Percentiles rank a stretch among this genome's conserved stretches.
phyloP scores from a whole-genome alignment of 75 land plant genomes.

The Sequoia sempervirens region DNA sequence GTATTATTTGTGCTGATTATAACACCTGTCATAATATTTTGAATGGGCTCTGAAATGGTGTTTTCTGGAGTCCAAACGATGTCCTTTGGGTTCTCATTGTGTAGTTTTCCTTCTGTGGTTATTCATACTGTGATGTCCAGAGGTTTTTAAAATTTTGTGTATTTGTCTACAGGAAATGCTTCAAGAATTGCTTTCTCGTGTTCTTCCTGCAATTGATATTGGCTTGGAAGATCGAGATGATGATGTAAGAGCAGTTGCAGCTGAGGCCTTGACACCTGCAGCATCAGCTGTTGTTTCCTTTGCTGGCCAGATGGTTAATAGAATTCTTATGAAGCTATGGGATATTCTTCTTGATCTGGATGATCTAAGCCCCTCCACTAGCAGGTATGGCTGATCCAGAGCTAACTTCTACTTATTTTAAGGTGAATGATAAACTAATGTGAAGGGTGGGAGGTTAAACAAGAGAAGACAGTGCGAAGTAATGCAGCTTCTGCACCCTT shows the following conservation, averaged over 20 bases:
- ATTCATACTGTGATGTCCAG: not conserved
- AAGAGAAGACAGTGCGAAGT: not conserved
- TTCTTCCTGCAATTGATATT: slow-evolving; percentile 91
- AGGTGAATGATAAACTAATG: not conserved
- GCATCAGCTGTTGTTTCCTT: slow-evolving; percentile 67
- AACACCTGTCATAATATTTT: not conserved
- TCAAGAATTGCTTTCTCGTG: slow-evolving; percentile 59
- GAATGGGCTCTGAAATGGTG: not conserved
- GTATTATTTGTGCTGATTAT: not conserved
- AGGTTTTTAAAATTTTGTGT: not conserved
- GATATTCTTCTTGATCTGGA: slow-evolving; percentile 98
- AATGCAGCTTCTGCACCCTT: not conserved
- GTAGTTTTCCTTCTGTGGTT: not conserved
- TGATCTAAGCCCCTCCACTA: slow-evolving; percentile 98
- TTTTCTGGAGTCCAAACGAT: not conserved
- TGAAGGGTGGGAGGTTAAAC: not conserved
- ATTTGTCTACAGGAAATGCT: slow-evolving; percentile 75
- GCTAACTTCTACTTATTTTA: not conserved
- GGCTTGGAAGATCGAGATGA: slow-evolving; percentile 97
- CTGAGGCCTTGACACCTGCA: slow-evolving; percentile 94
- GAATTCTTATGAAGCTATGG: slow-evolving; percentile 91
- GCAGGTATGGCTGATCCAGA: slow-evolving; percentile 55
- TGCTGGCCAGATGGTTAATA: slow-evolving; percentile 48
- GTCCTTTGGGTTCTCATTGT: not conserved
- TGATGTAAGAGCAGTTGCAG: slow-evolving; percentile 99